phyloP scores from a whole-genome alignment of 305 asterid species.

The Solanum hybrid region DNA sequence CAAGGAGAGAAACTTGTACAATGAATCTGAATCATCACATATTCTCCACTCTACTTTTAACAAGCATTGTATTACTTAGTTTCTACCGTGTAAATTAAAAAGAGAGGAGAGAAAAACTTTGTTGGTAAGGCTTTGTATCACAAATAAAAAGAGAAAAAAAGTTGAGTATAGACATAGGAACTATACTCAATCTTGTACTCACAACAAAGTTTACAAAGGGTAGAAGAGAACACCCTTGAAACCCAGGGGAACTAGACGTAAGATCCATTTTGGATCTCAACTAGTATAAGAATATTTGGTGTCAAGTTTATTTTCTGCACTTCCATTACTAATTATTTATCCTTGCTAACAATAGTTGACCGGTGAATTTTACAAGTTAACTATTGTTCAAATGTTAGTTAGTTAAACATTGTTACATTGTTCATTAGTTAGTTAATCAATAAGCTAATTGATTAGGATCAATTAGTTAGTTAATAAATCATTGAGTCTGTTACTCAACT shows the following conservation, averaged over 20 bases:
- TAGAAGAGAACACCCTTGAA: background rate
- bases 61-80: background rate
- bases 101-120: background rate
- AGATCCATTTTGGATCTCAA: background rate
- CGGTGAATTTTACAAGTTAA: background rate
- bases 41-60: background rate
- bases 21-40: background rate
- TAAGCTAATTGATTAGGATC: no score
- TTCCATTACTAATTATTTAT: background rate
- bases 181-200: background rate
- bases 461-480: no score
- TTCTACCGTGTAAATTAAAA: background rate
- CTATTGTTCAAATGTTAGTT: no score
- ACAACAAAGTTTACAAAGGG: background rate
- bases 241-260: background rate
- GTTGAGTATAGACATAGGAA: background rate
- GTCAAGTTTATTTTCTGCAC: background rate
- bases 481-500: no score
- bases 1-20: background rate
- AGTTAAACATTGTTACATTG: no score
- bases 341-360: background rate
- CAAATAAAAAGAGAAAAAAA: no score
- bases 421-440: no score
- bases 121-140: background rate
- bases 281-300: background rate